Base-by-base conservation (phyloP, 75 land plant species). In the Adiantum capillusveneris region DNA sequence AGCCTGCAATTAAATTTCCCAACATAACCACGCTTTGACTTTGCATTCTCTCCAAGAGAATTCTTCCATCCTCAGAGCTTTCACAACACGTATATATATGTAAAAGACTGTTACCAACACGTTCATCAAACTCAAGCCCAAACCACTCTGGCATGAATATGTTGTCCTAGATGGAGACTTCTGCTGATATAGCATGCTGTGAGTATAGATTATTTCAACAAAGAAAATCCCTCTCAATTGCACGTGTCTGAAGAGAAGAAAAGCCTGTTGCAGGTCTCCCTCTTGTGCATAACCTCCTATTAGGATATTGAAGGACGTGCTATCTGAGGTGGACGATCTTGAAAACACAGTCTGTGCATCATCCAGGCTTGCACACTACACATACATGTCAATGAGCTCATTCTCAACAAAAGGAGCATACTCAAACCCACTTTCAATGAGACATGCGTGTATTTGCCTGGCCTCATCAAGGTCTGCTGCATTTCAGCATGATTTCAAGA, bases 1-100 rank as follows among this genome's bases (percentile, higher is more conserved):
- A 60, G 27, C 84, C 87, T 17, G 87, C 74, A 66, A 84, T 81
- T 64, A 84, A 65, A n/a, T 70, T 65, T 63, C 74, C 81, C 88
- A 84, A 84, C 17, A 81, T 80, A 1, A 84, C 68, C 39, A 60
- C 76, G 67, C 72, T 81, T 31, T 75, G 71, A 17, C 60, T 48
- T 22, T 63, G 71, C 68, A 78, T 69, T 39, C 69, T 59, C 31
- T 36, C 25, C 54, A 84, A 84, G 29, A 84, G 50, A 22, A 44
- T n/a, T 19, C 63, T 21, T 27, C 84, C 84, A 22, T 78, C 78
- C 53, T 58, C 59, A 1, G 80, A 25, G 26, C 56, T 60, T 6
- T 29, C 75, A 60, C 75, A 71, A 12, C 52, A 53, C 0, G 22
- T 57, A 59, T 77, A 71, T 62, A 71, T 66, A 37, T 66, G 56